Conservation (phyloP, 2,329 filamentous ascomycete species). For the Stagonosporopsis vannaccii region DNA sequence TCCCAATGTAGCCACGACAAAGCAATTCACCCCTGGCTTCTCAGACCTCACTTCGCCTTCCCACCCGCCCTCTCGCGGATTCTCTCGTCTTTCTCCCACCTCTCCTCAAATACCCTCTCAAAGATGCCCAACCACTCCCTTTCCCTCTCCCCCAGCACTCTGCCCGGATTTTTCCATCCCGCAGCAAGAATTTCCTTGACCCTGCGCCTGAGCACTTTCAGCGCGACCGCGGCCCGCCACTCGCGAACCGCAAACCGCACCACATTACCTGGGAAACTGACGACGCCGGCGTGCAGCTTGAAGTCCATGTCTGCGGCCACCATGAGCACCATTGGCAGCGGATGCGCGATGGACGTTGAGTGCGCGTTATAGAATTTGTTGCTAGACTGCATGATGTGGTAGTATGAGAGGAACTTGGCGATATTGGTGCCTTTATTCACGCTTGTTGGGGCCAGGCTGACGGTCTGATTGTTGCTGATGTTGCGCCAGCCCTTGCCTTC, state of each 20-base stretch:
- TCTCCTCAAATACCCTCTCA: constrained; percentile 38
- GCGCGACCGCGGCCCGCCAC: constrained; percentile 89
- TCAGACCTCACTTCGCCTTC: constrained; percentile 35
- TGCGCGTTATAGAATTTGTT: constrained; percentile 88
- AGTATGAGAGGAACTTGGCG: constrained; percentile 88
- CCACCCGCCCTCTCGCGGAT: constrained; percentile 37
- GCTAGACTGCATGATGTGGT: constrained; percentile 94
- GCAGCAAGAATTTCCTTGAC: constrained; percentile 77
- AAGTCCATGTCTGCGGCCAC: constrained; percentile 85
- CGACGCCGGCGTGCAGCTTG: constrained; percentile 87
- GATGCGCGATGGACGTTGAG: constrained; percentile 70
- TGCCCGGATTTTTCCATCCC: constrained; percentile 66
- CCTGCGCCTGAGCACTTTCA: constrained; percentile 79
- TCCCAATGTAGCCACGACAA: not conserved
- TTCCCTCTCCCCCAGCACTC: constrained; percentile 49
- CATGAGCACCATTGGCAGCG: constrained; percentile 74
- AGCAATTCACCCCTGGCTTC: not conserved
- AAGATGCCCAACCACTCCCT: constrained; percentile 53
- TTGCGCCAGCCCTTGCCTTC: constrained; percentile 91
- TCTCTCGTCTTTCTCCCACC: constrained; percentile 43
- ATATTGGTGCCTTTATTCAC: constrained; percentile 74
- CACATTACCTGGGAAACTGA: constrained; percentile 86
- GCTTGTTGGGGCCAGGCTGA: constrained; percentile 85
- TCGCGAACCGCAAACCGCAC: constrained; percentile 82
- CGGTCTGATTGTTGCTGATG: constrained; percentile 88